Percentiles rank a stretch among this genome's conserved stretches.
phyloP scores from a whole-genome alignment of 78 protist genomes.

The Diacronema lutheri region DNA sequence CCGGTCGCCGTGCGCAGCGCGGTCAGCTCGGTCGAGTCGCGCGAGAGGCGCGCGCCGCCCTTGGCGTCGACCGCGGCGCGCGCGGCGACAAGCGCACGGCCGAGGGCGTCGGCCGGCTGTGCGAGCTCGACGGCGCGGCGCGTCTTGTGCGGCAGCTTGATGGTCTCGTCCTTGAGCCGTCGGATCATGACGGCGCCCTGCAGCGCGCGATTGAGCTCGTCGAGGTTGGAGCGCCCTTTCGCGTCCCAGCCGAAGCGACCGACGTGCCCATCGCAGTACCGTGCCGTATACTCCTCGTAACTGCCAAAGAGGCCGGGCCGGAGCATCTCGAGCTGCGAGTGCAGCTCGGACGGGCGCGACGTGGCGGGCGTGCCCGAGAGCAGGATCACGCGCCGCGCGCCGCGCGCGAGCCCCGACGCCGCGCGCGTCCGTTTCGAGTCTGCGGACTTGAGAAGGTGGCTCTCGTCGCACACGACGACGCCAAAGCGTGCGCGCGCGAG shows the following conservation, averaged over 20 bases:
- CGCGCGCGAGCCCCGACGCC: neutral
- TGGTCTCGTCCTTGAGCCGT: conserved; percentile 73
- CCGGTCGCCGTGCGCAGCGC: neutral
- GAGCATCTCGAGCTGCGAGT: conserved; percentile 69
- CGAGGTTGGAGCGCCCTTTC: conserved; percentile 62
- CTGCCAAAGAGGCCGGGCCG: neutral
- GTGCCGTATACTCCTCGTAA: conserved; percentile 16
- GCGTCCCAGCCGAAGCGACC: conserved; percentile 33
- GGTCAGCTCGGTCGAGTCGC: neutral
- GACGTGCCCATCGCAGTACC: conserved; percentile 61
- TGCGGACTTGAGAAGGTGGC: neutral
- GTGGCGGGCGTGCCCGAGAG: conserved; percentile 89
- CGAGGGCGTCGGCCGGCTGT: neutral
- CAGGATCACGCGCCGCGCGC: conserved; percentile 24
- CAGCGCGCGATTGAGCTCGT: conserved; percentile 72
- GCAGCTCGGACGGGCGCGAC: conserved; percentile 83
- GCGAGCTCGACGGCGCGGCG: conserved; percentile 7
- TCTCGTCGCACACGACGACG: neutral
- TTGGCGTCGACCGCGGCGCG: neutral
- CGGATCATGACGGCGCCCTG: conserved; percentile 67
- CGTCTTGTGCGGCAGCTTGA: conserved; percentile 75
- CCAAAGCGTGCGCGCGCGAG: neutral
- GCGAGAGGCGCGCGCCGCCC: neutral
- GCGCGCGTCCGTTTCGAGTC: neutral
- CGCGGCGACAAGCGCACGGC: neutral